Evolutionary conservation across 1,284 basidiomycete genomes (phyloP).

Genomic region (Ustilago xerochloae): DNA sequence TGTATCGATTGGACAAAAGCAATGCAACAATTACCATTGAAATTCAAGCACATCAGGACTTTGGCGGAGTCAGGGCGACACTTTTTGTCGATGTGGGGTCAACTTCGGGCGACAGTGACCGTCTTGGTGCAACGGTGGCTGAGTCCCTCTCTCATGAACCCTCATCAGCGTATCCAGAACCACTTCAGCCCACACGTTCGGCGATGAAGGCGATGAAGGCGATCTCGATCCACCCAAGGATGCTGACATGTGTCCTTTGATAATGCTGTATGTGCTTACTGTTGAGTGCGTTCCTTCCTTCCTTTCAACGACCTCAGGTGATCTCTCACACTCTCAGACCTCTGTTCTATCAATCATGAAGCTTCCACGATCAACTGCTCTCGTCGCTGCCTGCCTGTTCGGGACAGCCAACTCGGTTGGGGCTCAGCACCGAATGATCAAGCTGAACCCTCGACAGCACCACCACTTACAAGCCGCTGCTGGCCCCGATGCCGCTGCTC

Average conservation of each 20-base stretch:
- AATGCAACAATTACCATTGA: not conserved
- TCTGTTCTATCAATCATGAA: too few species aligned
- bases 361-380: not conserved
- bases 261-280: too few species aligned
- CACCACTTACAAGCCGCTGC: not conserved
- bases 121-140: not conserved
- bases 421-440: constrained; percentile 8
- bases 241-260: too few species aligned
- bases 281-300: too few species aligned
- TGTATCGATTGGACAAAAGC: not conserved
- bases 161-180: not conserved
- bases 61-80: not conserved
- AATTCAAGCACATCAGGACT: not conserved
- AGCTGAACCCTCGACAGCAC: not conserved
- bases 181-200: not conserved
- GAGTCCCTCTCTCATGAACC: not conserved
- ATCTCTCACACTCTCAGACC: too few species aligned
- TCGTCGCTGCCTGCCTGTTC: not conserved
- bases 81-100: not conserved
- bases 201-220: not conserved
- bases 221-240: too few species aligned
- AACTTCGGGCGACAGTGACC: not conserved
- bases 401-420: not conserved
- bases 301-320: too few species aligned
- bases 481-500: too few species aligned